phyloP scores from a whole-genome alignment of 129 eudicot genomes.

The Pittosporum tobira region DNA sequence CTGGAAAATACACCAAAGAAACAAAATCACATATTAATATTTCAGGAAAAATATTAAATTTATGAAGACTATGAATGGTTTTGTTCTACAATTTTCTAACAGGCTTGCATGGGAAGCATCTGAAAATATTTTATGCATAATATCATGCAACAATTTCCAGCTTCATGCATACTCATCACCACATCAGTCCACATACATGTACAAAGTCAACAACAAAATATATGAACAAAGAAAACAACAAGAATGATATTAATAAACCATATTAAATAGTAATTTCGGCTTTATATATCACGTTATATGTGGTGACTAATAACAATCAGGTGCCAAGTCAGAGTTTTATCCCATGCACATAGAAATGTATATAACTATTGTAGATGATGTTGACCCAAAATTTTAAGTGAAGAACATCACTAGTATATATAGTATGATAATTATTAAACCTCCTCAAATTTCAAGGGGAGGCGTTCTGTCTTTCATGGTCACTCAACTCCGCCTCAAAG shows the following conservation, averaged over 20 bases:
- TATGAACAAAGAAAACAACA: not conserved
- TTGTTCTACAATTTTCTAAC: not conserved
- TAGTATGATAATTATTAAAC: no score
- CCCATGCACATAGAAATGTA: no score
- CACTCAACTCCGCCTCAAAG: no score
- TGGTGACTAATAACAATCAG: not conserved
- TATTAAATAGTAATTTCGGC: no score
- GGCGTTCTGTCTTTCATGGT: no score
- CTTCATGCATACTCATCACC: not conserved
- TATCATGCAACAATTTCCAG: no score
- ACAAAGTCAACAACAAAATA: not conserved
- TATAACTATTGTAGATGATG: no score
- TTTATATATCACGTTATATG: not conserved
- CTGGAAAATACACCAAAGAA: constrained; percentile 24
- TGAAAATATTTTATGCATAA: not conserved
- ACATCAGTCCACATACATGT: not conserved
- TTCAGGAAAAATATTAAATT: constrained; percentile 5
- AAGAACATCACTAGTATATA: no score
- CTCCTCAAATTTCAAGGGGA: no score
- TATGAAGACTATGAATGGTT: not conserved
- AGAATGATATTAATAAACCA: not conserved
- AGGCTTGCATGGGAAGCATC: not conserved
- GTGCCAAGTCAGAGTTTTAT: no score
- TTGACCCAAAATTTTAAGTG: no score
- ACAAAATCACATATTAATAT: not conserved